phyloP scores from a whole-genome alignment of 2,329 filamentous ascomycete species.

The Penicillium sp. region DNA sequence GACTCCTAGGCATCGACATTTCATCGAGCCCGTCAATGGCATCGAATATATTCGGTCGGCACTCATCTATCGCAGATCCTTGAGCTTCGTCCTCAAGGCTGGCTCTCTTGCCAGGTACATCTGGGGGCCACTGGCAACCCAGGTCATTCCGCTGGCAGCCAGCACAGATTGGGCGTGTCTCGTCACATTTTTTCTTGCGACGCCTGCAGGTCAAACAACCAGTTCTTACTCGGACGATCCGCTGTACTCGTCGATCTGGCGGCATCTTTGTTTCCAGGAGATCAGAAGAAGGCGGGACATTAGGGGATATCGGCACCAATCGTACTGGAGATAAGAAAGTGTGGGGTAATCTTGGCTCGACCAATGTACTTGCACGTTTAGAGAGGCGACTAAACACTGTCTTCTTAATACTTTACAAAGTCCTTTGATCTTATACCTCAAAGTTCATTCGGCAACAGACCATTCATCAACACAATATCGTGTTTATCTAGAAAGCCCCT shows the following conservation, averaged over 20 bases:
- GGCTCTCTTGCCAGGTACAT: conserved; percentile 14
- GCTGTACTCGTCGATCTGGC: conserved; percentile 27
- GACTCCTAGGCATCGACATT: conserved; percentile 3
- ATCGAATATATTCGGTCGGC: conserved; percentile 6
- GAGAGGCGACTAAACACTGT: background rate
- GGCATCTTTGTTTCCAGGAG: background rate
- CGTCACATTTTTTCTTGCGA: conserved; percentile 38
- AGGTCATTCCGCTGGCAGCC: conserved; percentile 32
- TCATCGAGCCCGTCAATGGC: conserved; percentile 10
- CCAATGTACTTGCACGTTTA: background rate
- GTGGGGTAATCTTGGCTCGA: conserved; percentile 5
- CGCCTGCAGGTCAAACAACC: conserved; percentile 34
- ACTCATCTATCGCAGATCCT: background rate
- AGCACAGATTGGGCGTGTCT: conserved; percentile 34
- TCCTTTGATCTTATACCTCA: background rate
- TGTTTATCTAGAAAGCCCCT: conserved; percentile 19
- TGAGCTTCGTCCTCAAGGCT: conserved; percentile 1
- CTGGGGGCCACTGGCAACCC: conserved; percentile 28
- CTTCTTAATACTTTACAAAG: too few species aligned
- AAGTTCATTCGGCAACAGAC: background rate
- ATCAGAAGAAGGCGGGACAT: conserved; percentile 6
- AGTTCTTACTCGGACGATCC: conserved; percentile 32
- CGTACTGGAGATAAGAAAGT: conserved; percentile 4
- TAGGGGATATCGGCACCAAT: conserved; percentile 3
- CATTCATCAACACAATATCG: conserved; percentile 8